phyloP scores from a whole-genome alignment of 1,284 basidiomycete species.

The Rhodotorula sp. region DNA sequence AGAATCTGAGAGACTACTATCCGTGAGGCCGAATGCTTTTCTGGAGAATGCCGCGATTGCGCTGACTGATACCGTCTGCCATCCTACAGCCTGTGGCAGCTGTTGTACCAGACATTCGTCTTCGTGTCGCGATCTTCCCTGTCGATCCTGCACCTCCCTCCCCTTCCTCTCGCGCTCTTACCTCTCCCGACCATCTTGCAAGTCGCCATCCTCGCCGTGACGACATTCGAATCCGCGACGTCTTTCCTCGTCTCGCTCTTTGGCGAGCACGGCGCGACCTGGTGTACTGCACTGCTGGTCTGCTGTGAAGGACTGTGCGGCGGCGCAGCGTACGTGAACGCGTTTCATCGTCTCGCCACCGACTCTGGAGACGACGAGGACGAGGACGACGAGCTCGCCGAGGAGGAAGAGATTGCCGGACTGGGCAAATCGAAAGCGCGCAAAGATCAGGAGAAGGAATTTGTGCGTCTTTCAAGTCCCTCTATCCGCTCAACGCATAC shows the following conservation, averaged over 20 bases:
- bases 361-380: slow-evolving; percentile 23
- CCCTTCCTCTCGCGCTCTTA: slow-evolving; percentile 70
- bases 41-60: accelerated
- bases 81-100: slow-evolving; percentile 44
- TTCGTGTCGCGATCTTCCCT: slow-evolving; percentile 93
- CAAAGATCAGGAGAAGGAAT: slow-evolving; percentile 36
- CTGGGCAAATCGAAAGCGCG: slow-evolving; percentile 5
- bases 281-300: slow-evolving; percentile 26
- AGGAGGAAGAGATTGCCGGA: neutral
- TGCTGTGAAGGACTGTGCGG: slow-evolving; percentile 43
- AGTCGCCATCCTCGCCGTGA: slow-evolving; percentile 37
- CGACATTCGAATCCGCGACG: slow-evolving; percentile 29
- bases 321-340: slow-evolving; percentile 43
- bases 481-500: no score
- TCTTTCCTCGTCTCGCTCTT: slow-evolving; percentile 20
- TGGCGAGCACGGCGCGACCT: slow-evolving; percentile 38
- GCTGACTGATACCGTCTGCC: neutral
- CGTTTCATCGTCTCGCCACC: slow-evolving; percentile 38
- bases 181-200: slow-evolving; percentile 58
- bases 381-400: neutral
- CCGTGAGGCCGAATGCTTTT: slow-evolving; percentile 64
- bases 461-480: slow-evolving; percentile 13
- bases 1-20: slow-evolving; percentile 87
- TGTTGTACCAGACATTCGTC: slow-evolving; percentile 70
- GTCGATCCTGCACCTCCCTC: slow-evolving; percentile 73